Base-by-base conservation (phyloP, 179 eudicot genomes). In the Patellifolia procumbens region DNA sequence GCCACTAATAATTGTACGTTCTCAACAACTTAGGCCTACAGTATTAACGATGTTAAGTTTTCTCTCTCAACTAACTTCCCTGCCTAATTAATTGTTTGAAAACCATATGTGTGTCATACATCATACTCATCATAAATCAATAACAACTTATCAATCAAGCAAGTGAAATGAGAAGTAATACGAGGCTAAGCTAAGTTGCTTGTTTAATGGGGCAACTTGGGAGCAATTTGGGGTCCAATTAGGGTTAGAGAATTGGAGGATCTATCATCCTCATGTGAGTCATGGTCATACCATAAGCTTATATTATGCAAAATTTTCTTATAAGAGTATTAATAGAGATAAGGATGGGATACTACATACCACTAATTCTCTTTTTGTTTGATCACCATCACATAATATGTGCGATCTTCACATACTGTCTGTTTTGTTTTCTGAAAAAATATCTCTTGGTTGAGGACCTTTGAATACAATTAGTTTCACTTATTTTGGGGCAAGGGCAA, bases 1-100 rank as follows among this genome's bases (percentile, higher is more conserved):
- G 8, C 8, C 6, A 39, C 43, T 9, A 39, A 5, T 39, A 31
- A 45, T n/a, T 56, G n/a, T 61, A 28, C 28, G 10, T 4, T n/a
- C 35, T 17, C 17, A 75, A 22, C 37, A 75, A 76, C 74, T 68
- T 76, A 28, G 39, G 53, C 74, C 67, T 55, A 76, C 79, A 53
- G 56, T 2, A 58, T 42, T 66, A 24, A 58, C 42, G 12, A 66
- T 66, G 70, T 66, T 66, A 24, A 58, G 8, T 39, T 58, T 64
- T 68, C 53, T 49, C 19, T 59, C 48, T 43, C 59, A 37, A 16
- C 49, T 12, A 26, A 63, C 62, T 68, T 29, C 74, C 39, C 9
- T 31, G 16, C 74, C 68, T 76, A 76, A 56, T 53, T 62, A n/a
- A 8, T 58, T 39, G 16, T 11, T 48, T 76, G 8, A 56, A 34